A percentile compares a stretch with the other conserved stretches of the same genome.
These are phyloP conservation scores for Tricholoma bakamatsutake DNA, from an alignment of 768 basidiomycete genomes.

Conservation along the genomic window DNA sequence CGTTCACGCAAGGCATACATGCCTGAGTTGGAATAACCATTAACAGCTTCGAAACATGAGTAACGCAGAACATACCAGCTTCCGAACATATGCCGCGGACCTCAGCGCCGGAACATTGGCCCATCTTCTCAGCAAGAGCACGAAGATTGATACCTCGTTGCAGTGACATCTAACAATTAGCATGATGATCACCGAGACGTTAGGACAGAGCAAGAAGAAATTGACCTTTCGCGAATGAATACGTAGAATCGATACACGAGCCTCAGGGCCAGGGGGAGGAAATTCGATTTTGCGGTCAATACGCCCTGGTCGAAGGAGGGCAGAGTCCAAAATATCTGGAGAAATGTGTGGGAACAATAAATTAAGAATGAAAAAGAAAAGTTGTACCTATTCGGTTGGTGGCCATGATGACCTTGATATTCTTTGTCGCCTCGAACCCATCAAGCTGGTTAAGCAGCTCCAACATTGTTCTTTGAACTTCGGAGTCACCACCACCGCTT, in stretches of 20 bases:
- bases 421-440: slow-evolving; percentile 94
- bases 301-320: slow-evolving; percentile 88
- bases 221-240: slow-evolving; percentile 92
- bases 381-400: slow-evolving; percentile 87
- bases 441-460: slow-evolving; percentile 86
- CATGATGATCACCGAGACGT: background rate
- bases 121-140: slow-evolving; percentile 97
- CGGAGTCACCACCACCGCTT: slow-evolving; percentile 81
- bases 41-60: background rate
- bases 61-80: slow-evolving; percentile 53
- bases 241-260: slow-evolving; percentile 92
- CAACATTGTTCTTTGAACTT: slow-evolving; percentile 89
- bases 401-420: slow-evolving; percentile 95
- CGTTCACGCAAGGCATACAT: slow-evolving; percentile 98
- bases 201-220: background rate
- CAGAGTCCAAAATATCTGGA: slow-evolving; percentile 89
- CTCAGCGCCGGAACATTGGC: slow-evolving; percentile 96
- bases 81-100: slow-evolving; percentile 97
- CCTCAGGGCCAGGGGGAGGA: slow-evolving; percentile 95
- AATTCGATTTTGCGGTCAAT: slow-evolving; percentile 98
- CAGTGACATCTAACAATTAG: slow-evolving; percentile 73
- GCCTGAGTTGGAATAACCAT: slow-evolving; percentile 34
- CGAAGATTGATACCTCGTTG: slow-evolving; percentile 98
- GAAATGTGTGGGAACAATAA: background rate
- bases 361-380: background rate